Conservation (phyloP, 495 filamentous ascomycete species). For the Aspergillus steynii region DNA sequence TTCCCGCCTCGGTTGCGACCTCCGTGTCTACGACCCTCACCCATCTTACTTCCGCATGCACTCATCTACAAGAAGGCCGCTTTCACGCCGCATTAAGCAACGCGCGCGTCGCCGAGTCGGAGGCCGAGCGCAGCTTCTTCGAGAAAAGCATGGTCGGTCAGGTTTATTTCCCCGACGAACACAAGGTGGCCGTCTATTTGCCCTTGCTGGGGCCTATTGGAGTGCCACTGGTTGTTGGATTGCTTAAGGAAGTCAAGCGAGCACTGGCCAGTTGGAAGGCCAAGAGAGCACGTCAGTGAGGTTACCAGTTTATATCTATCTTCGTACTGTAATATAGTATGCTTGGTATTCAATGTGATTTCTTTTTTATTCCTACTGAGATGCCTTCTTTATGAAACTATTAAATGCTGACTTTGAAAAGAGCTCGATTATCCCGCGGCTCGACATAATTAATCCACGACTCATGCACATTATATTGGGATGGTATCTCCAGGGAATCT, state of each 20-base stretch:
- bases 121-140: conserved; percentile 94
- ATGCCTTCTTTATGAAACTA: too few species aligned
- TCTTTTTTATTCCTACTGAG: too few species aligned
- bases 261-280: conserved; percentile 42
- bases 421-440: background rate
- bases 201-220: conserved; percentile 89
- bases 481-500: background rate
- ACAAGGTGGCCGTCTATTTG: conserved; percentile 96
- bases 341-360: conserved; percentile 1
- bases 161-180: conserved; percentile 96
- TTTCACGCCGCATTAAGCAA: conserved; percentile 71
- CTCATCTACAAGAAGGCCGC: conserved; percentile 63
- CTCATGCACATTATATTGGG: background rate
- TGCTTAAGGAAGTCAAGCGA: conserved; percentile 75
- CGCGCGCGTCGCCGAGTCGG: conserved; percentile 79
- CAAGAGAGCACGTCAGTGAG: conserved; percentile 14
- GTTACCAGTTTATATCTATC: background rate
- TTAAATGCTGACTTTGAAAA: background rate
- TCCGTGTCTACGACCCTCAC: conserved; percentile 78
- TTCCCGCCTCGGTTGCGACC: conserved; percentile 80
- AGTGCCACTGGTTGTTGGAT: conserved; percentile 81
- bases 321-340: conserved; percentile 4
- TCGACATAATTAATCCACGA: background rate
- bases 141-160: conserved; percentile 99
- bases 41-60: conserved; percentile 75